Base-by-base conservation (phyloP, 192 early-diverging fungal genomes). In the Allomyces arbusculus region DNA sequence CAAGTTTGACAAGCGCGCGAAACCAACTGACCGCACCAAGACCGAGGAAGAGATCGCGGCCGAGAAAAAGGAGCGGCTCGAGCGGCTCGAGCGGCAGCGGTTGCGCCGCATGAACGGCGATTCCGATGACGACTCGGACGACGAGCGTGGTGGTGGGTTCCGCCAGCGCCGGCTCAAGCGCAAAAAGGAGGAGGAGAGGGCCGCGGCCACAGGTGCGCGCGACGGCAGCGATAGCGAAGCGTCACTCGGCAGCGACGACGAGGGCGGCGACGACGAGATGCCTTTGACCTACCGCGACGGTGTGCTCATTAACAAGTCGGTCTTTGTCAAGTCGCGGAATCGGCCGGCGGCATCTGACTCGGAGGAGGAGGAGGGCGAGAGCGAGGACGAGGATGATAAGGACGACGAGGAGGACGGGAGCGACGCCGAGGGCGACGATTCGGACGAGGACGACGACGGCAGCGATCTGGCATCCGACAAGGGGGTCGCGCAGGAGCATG, bases 41-140 rank as follows among this genome's bases (percentile, higher is more conserved):
- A 92, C 91, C 10, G 94, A 95, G 71, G 91, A 94, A 66, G 96
- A 99, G 75, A 72, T 84, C 66, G 91, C 89, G 12, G 67, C 84
- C 40, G 92, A 92, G 67, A 91, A 90, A 55, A 86, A 86, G 69
- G 81, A 81, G 28, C 82, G 87, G 64, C 73, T 97, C n/a, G 92
- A 94, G 70, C 83, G 86, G 70, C 81, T 89, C 19, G 95, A 98
- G 78, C 73, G 80, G 25, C 81, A 82, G 33, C 79, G 91, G 23
- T 78, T 83, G 75, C 81, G 85, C 61, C 86, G 92, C 63, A 91
- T 93, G 90, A 79, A 91, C 58, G 92, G 93, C 16, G 33, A 40
- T 8, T 40, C 33, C 7, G 33, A 40, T 7, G 33, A 40, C 33
- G 33, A 40, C 7, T 40, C 33, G 2, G 33, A 40, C 33, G 33